Conservation (phyloP, 129 eudicot species). For the Glebionis coronaria region DNA sequence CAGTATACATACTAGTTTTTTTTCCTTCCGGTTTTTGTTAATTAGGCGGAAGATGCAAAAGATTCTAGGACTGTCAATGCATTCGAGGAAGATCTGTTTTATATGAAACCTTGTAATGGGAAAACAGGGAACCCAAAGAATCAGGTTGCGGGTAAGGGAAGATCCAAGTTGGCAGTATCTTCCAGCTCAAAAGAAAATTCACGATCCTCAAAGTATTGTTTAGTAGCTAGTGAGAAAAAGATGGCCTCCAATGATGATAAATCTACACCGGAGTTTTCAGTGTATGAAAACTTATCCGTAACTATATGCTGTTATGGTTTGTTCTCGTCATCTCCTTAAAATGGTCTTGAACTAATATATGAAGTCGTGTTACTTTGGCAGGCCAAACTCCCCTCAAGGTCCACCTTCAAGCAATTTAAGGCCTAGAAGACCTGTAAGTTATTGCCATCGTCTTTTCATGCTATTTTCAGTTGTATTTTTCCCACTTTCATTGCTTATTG, state of each 20-base stretch:
- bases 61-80: constrained; percentile 44
- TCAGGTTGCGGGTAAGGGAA: constrained; percentile 26
- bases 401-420: constrained; percentile 40
- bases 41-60: constrained; percentile 39
- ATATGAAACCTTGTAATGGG: constrained; percentile 31
- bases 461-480: constrained; percentile 1
- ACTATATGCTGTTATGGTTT: constrained; percentile 12
- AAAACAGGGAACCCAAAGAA: constrained; percentile 25
- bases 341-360: constrained; percentile 2
- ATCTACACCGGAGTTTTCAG: constrained; percentile 35
- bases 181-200: constrained; percentile 5
- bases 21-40: constrained; percentile 19
- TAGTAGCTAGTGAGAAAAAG: constrained; percentile 28
- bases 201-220: constrained; percentile 26
- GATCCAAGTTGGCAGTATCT: constrained; percentile 24
- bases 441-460: constrained; percentile 13
- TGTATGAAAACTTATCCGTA: constrained; percentile 33
- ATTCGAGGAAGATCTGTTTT: constrained; percentile 33
- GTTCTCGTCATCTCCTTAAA: constrained; percentile 12
- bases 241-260: constrained; percentile 28
- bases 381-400: constrained; percentile 38
- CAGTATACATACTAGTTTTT: constrained; percentile 17
- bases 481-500: background rate
- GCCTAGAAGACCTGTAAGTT: constrained; percentile 62
- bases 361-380: constrained; percentile 17